phyloP scores from a whole-genome alignment of 129 eudicot species.

The Centella asiatica region DNA sequence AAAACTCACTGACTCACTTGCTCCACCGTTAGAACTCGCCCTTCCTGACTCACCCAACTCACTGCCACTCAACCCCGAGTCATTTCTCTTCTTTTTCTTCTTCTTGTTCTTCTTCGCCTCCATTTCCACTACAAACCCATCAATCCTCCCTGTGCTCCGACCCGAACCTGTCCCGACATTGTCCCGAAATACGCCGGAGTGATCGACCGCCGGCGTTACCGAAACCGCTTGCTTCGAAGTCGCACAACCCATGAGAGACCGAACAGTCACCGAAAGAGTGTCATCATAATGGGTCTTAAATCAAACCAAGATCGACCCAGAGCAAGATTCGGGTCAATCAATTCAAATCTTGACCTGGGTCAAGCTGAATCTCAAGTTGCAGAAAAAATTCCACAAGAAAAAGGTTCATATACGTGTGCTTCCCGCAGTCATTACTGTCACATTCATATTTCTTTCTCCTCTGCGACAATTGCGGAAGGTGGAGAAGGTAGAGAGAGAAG shows the following conservation, averaged over 20 bases:
- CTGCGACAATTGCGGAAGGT: conserved; percentile 33
- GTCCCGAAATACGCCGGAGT: conserved; percentile 58
- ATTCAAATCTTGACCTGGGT: conserved; percentile 24
- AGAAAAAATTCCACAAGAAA: not conserved
- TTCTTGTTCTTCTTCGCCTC: conserved; percentile 39
- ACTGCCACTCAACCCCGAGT: conserved; percentile 49
- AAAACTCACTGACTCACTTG: conserved; percentile 72
- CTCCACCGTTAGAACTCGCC: conserved; percentile 47
- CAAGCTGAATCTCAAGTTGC: conserved; percentile 7
- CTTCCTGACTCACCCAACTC: conserved; percentile 76
- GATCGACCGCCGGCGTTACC: conserved; percentile 75
- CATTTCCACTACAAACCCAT: conserved; percentile 38
- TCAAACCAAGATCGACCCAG: conserved; percentile 31
- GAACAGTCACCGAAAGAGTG: not conserved
- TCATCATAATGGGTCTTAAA: not conserved
- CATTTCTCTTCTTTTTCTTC: conserved; percentile 46
- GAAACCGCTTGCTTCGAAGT: conserved; percentile 72
- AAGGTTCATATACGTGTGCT: not conserved
- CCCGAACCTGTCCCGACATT: conserved; percentile 51
- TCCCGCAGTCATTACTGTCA: not conserved
- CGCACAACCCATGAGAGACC: conserved; percentile 71
- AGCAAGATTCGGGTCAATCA: conserved; percentile 22
- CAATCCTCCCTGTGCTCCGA: conserved; percentile 39
- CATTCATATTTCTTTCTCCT: not conserved
- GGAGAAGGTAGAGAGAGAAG: conserved; percentile 2